These are phyloP conservation scores for Passiflora organensis DNA, from an alignment of 345 rosid genomes.

Conservation along the genomic window DNA sequence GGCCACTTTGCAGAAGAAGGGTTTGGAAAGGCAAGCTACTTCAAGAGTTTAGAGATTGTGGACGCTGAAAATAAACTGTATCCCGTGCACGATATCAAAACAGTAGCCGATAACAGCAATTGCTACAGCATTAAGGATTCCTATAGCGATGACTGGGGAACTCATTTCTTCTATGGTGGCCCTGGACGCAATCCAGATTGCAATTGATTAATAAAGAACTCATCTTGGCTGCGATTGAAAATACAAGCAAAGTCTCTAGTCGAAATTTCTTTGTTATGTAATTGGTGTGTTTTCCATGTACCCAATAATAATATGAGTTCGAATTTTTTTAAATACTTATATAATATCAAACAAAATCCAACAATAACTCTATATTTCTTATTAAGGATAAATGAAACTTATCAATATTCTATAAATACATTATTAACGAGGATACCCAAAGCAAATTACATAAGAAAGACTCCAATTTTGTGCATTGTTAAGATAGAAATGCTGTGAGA, in stretches of 20 bases:
- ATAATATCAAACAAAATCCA: too few relatives aligned
- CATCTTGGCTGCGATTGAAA: neutral
- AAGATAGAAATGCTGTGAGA: too few relatives aligned
- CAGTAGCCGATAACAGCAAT: slow-evolving; percentile 77
- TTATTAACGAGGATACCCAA: too few relatives aligned
- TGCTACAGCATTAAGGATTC: slow-evolving; percentile 81
- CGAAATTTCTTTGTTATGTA: neutral
- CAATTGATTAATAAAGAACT: slow-evolving; percentile 38
- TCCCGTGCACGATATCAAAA: slow-evolving; percentile 57
- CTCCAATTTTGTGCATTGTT: too few relatives aligned
- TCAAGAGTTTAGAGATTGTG: slow-evolving; percentile 77
- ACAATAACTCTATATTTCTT: too few relatives aligned
- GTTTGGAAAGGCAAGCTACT: slow-evolving; percentile 79
- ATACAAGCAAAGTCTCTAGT: neutral
- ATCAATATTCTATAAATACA: too few relatives aligned
- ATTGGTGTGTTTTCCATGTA: too few relatives aligned
- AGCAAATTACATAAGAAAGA: too few relatives aligned
- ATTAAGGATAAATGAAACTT: too few relatives aligned
- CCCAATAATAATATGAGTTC: too few relatives aligned
- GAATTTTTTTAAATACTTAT: too few relatives aligned
- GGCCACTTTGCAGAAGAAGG: slow-evolving; percentile 89
- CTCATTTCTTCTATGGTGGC: slow-evolving; percentile 88
- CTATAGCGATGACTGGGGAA: slow-evolving; percentile 81
- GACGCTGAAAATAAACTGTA: slow-evolving; percentile 81
- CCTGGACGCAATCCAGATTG: slow-evolving; percentile 78